A percentile compares a stretch with the other conserved stretches of the same genome.
Conservation (phyloP, 176 grass and related monocot species). For the Sorghum bicolor region Sorghum_bicolor_NCBIv3 NC_012871.2:42658501-42659000, state of each 20-base stretch:
- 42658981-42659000: background rate
- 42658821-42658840: background rate
- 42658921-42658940: background rate
- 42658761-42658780: background rate
- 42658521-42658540: constrained; percentile 82
- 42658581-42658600: constrained; percentile 3
- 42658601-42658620: background rate
- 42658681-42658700: background rate
- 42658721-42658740: background rate
- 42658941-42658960: background rate
- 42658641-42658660: background rate
- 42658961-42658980: background rate
- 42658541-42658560: constrained; percentile 84
- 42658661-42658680: background rate
- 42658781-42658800: background rate
- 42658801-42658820: background rate
- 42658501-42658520: constrained; percentile 94
- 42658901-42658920: background rate
- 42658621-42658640: background rate
- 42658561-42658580: constrained; percentile 30
- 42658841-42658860: too few relatives aligned
- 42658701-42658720: background rate
- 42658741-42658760: background rate
- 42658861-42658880: too few relatives aligned
- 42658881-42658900: background rate